Evolutionary conservation across 805 yeast species (phyloP).

Genomic region (Pichia occidentalis): DNA sequence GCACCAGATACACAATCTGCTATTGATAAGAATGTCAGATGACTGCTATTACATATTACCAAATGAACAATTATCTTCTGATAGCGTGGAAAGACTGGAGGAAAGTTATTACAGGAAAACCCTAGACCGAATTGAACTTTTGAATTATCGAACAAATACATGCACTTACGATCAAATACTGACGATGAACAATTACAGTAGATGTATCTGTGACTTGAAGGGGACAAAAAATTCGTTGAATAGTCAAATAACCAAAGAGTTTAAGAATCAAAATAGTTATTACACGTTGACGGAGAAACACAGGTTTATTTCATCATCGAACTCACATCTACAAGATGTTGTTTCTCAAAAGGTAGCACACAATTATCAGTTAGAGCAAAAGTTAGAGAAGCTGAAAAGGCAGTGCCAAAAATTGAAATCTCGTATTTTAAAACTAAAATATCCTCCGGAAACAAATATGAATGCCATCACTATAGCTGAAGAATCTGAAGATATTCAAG

Average conservation of each 20-base stretch:
- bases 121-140: neutral
- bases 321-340: neutral
- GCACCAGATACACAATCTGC: constrained; percentile 19
- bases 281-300: neutral
- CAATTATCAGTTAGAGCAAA: neutral
- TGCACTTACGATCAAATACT: constrained; percentile 36
- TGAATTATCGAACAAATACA: constrained; percentile 18
- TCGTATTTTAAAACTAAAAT: neutral
- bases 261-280: neutral
- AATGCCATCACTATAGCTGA: constrained; percentile 1
- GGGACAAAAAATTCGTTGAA: constrained; percentile 16
- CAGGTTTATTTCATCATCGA: neutral
- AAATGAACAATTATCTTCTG: constrained; percentile 11
- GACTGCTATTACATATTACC: constrained; percentile 29
- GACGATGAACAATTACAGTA: constrained; percentile 35
- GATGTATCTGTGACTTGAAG: constrained; percentile 31
- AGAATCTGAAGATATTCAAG: constrained; percentile 1
- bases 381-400: neutral
- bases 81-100: constrained; percentile 12
- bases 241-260: neutral
- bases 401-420: neutral
- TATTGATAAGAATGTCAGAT: constrained; percentile 25
- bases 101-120: constrained; percentile 6
- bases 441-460: constrained; percentile 2
- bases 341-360: neutral